These are phyloP conservation scores for Carpinus viminea DNA, from an alignment of 306 rosid species.

Conservation along the genomic window DNA sequence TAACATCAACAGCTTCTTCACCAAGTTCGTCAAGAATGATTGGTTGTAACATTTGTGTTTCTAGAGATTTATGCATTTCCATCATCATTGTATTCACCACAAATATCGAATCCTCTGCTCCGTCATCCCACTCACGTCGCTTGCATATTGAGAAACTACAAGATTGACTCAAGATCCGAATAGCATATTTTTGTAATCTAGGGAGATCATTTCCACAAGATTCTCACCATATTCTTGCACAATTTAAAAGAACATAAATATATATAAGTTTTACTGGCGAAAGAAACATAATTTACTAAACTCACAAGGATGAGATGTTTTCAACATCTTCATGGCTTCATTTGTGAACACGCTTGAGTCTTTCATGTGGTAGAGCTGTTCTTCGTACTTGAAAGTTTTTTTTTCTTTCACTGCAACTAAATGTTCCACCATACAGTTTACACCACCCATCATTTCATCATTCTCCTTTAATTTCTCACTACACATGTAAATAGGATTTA, in stretches of 20 bases:
- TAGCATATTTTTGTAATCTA: neutral
- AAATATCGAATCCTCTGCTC: too few species aligned
- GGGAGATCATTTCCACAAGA: neutral
- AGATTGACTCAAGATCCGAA: slow-evolving; percentile 2
- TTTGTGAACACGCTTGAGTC: neutral
- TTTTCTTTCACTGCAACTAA: neutral
- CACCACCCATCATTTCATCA: neutral
- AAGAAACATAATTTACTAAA: neutral
- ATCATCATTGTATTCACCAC: slow-evolving; percentile 11
- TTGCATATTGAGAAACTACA: neutral
- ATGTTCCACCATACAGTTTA: neutral
- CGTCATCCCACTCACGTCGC: too few species aligned
- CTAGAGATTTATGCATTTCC: neutral
- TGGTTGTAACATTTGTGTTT: neutral
- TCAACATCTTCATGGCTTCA: neutral
- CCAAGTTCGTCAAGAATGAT: neutral
- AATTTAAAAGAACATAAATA: neutral
- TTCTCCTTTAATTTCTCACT: neutral
- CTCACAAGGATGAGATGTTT: neutral
- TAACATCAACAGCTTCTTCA: neutral
- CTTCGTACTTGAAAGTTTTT: neutral
- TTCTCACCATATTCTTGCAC: slow-evolving; percentile 3
- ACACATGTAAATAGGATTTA: slow-evolving; percentile 7
- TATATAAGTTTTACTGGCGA: neutral
- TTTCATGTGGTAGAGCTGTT: neutral